These are phyloP conservation scores for Saturnispora hagleri DNA, from an alignment of 805 yeast genomes.

Conservation along the genomic window DNA sequence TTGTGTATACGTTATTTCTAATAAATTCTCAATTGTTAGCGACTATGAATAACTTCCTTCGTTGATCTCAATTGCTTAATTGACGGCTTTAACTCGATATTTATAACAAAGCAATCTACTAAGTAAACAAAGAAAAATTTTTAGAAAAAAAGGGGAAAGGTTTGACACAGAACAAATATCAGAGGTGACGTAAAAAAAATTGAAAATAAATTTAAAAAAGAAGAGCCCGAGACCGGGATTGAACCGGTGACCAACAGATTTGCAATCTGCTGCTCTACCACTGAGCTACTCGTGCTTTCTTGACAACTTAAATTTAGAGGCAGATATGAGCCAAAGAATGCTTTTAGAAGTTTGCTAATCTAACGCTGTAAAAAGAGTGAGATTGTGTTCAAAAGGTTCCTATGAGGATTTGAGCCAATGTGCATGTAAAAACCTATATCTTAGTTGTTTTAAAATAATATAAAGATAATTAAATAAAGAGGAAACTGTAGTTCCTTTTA, in stretches of 20 bases:
- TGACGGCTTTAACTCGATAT: background rate
- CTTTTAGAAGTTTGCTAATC: too few relatives aligned
- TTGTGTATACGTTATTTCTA: background rate
- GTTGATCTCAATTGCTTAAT: background rate
- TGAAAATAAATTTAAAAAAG: background rate
- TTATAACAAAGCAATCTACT: background rate
- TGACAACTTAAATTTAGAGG: background rate
- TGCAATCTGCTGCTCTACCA: slow-evolving; percentile 99
- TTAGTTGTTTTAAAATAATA: too few relatives aligned
- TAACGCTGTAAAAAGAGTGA: too few relatives aligned
- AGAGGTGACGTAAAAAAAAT: background rate
- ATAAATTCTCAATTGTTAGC: background rate
- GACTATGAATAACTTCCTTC: background rate
- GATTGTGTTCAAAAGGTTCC: too few relatives aligned
- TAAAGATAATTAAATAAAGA: too few relatives aligned
- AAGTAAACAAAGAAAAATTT: background rate
- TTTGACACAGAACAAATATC: background rate
- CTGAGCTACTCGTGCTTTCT: slow-evolving; percentile 59
- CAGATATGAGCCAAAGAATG: background rate
- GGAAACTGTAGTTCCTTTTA: too few relatives aligned
- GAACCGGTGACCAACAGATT: slow-evolving; percentile 98
- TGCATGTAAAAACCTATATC: too few relatives aligned
- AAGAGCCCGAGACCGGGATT: slow-evolving; percentile 82
- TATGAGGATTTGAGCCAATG: too few relatives aligned
- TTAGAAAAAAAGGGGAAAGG: background rate